phyloP scores from a whole-genome alignment of 192 early-diverging fungal species.

The Backusella circina region DNA sequence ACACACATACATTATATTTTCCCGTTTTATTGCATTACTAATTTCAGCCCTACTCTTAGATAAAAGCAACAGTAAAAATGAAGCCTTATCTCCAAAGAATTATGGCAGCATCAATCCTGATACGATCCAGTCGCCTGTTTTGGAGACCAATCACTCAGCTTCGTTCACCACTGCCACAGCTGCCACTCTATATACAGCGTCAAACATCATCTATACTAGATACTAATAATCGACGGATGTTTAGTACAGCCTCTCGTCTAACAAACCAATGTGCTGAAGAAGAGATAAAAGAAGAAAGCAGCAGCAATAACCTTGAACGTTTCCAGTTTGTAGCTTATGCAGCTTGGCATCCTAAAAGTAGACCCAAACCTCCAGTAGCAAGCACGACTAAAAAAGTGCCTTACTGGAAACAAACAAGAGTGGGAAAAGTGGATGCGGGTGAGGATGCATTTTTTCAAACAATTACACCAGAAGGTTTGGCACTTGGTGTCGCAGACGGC shows the following conservation, averaged over 20 bases:
- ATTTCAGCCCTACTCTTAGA: background rate
- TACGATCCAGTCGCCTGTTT: background rate
- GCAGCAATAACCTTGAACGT: background rate
- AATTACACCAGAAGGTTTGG: slow-evolving; percentile 45
- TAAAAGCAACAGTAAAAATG: background rate
- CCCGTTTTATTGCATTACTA: background rate
- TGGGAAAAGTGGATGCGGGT: slow-evolving; percentile 57
- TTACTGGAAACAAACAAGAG: slow-evolving; percentile 40
- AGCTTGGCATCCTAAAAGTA: slow-evolving; percentile 23
- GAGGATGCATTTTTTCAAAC: slow-evolving; percentile 62
- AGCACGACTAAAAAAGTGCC: slow-evolving; percentile 12
- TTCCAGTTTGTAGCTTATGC: slow-evolving; percentile 30
- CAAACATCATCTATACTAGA: background rate
- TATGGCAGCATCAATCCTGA: background rate
- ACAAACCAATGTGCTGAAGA: background rate
- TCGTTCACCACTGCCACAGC: too few relatives aligned
- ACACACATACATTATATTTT: background rate
- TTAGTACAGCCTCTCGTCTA: background rate
- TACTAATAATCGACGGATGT: background rate
- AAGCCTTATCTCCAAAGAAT: slow-evolving; percentile 8
- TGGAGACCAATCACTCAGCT: background rate
- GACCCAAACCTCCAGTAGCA: background rate
- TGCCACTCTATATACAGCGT: background rate
- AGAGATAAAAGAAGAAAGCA: background rate
- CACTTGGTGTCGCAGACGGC: slow-evolving; percentile 56